These are phyloP conservation scores for Cylindrotheca fusiformis DNA, from an alignment of 108 stramenopile genomes.

Conservation along the genomic window DNA sequence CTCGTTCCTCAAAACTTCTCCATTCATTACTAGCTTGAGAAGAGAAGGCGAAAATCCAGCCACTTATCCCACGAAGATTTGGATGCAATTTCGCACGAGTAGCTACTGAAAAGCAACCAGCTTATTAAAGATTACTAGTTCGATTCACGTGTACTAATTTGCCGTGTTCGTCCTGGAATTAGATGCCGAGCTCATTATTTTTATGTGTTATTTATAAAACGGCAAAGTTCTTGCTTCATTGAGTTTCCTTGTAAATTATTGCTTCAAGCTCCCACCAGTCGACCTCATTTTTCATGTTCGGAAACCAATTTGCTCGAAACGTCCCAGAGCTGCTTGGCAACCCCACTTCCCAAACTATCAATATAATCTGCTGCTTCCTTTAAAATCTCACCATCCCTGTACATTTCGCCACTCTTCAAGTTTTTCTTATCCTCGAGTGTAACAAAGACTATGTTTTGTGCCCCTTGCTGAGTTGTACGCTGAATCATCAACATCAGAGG, in stretches of 20 bases:
- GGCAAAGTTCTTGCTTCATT: no score
- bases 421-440: neutral
- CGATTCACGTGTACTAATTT: no score
- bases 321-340: neutral
- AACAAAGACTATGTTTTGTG: neutral
- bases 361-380: neutral
- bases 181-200: no score
- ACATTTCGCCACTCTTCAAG: neutral
- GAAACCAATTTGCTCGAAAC: neutral
- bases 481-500: neutral
- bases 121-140: no score
- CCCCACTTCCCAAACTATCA: neutral
- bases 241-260: no score
- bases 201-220: no score
- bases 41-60: constrained; percentile 46
- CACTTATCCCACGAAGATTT: no score
- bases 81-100: no score
- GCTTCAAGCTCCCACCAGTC: no score
- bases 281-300: no score
- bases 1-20: constrained; percentile 32
- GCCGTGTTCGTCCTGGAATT: no score
- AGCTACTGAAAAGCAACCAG: no score
- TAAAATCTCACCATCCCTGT: neutral
- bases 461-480: neutral
- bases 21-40: constrained; percentile 46